Evolutionary conservation across 768 basidiomycete genomes (phyloP).

Genomic region (Pleurotus tuber-regium): DNA sequence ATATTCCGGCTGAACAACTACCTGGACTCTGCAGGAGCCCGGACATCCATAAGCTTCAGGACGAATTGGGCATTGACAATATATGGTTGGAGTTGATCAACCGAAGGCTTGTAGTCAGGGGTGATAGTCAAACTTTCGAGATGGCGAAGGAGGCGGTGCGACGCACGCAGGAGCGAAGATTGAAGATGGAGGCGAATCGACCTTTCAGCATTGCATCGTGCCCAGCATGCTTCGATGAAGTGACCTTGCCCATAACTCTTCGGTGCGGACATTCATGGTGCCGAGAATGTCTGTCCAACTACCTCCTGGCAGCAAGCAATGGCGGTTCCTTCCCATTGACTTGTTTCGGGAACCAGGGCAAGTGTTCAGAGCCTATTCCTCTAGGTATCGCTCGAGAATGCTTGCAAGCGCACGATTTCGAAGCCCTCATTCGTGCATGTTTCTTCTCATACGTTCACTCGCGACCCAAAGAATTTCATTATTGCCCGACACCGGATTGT

Average conservation of each 20-base stretch:
- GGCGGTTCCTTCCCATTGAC: constrained; percentile 65
- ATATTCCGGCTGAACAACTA: constrained; percentile 43
- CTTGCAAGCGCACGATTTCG: constrained; percentile 51
- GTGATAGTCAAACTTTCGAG: constrained; percentile 43
- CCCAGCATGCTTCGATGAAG: constrained; percentile 68
- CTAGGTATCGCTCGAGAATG: constrained; percentile 47
- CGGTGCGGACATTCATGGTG: constrained; percentile 72
- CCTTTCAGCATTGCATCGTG: constrained; percentile 34
- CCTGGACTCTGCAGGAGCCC: constrained; percentile 40
- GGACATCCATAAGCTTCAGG: constrained; percentile 43
- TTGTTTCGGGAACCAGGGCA: constrained; percentile 65
- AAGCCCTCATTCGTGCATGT: constrained; percentile 53
- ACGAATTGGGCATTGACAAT: constrained; percentile 55
- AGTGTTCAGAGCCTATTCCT: constrained; percentile 57
- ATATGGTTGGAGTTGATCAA: constrained; percentile 45
- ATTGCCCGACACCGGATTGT: constrained; percentile 82
- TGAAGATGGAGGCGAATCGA: constrained; percentile 11
- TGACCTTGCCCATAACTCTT: constrained; percentile 48
- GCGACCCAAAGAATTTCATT: constrained; percentile 60
- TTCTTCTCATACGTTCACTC: constrained; percentile 61
- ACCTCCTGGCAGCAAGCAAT: constrained; percentile 55
- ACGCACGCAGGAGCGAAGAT: constrained; percentile 25
- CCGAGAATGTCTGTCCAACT: constrained; percentile 54
- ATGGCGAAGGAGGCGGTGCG: constrained; percentile 40
- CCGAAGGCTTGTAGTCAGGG: constrained; percentile 51